Evolutionary conservation across 441 rosid species (phyloP).

Genomic region (Macaranga tanarius): DNA sequence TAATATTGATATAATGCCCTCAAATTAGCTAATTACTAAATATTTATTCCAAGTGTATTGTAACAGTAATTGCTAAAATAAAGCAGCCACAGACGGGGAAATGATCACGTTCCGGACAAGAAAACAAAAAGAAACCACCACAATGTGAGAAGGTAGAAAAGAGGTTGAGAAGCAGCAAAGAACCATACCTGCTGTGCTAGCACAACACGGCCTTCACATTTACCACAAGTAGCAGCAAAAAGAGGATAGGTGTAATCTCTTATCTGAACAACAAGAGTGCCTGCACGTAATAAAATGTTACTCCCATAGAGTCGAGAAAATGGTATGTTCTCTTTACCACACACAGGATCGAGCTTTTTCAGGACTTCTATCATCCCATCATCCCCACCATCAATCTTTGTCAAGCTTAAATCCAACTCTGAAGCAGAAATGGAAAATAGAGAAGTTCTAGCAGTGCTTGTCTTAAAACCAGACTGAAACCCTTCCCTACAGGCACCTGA

Average conservation of each 20-base stretch:
- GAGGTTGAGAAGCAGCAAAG: slow-evolving; percentile 10
- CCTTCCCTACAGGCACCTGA: slow-evolving; percentile 88
- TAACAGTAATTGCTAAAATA: slow-evolving; percentile 6
- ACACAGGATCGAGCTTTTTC: slow-evolving; percentile 88
- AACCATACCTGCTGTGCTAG: slow-evolving; percentile 94
- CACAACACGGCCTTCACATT: slow-evolving; percentile 89
- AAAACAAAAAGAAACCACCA: slow-evolving; percentile 8
- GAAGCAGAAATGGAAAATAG: slow-evolving; percentile 84
- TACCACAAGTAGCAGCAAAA: slow-evolving; percentile 75
- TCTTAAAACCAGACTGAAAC: slow-evolving; percentile 93
- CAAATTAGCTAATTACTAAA: neutral
- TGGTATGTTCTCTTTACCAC: slow-evolving; percentile 73
- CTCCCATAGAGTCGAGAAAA: slow-evolving; percentile 94
- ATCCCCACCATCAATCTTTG: slow-evolving; percentile 82
- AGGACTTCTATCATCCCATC: slow-evolving; percentile 87
- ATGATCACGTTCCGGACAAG: slow-evolving; percentile 13
- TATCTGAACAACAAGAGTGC: slow-evolving; percentile 63
- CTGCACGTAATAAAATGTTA: slow-evolving; percentile 60
- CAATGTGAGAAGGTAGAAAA: slow-evolving; percentile 9
- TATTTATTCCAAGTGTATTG: neutral
- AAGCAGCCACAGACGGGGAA: slow-evolving; percentile 14
- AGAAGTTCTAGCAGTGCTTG: slow-evolving; percentile 72
- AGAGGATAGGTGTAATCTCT: slow-evolving; percentile 89
- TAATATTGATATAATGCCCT: neutral
- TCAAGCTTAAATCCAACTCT: slow-evolving; percentile 85